These are phyloP conservation scores for Fusarium sp. DNA, from an alignment of 2,329 filamentous ascomycete genomes.

Conservation along the genomic window DNA sequence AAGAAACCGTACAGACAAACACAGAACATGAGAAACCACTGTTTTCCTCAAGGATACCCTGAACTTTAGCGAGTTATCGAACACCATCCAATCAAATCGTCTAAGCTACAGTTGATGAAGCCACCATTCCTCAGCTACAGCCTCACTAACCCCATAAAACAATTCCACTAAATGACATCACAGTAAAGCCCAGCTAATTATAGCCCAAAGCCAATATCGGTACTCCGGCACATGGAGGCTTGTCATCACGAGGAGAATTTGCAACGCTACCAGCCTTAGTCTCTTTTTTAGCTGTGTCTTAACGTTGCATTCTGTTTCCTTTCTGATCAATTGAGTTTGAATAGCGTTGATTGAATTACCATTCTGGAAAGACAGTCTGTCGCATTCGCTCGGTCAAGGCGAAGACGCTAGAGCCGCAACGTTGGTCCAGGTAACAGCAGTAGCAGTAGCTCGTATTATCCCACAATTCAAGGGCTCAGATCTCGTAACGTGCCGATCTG, in stretches of 20 bases:
- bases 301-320: conserved; percentile 16
- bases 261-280: neutral
- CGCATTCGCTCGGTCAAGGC: neutral
- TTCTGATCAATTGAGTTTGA: neutral
- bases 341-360: neutral
- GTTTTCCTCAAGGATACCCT: neutral
- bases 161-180: conserved; percentile 15
- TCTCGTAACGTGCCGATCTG: conserved; percentile 21
- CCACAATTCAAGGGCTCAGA: neutral
- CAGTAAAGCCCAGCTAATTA: conserved; percentile 11
- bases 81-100: neutral
- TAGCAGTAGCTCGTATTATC: conserved; percentile 13
- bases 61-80: neutral
- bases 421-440: neutral
- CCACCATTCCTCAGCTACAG: neutral
- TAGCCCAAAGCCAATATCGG: conserved; percentile 16
- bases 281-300: neutral
- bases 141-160: neutral
- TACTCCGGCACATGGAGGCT: conserved; percentile 3
- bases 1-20: neutral
- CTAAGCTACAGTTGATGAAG: neutral
- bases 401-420: neutral
- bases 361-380: neutral
- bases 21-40: neutral
- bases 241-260: conserved; percentile 12